phyloP scores from a whole-genome alignment of 305 asterid genomes.

The Fraxinus sp. region DNA sequence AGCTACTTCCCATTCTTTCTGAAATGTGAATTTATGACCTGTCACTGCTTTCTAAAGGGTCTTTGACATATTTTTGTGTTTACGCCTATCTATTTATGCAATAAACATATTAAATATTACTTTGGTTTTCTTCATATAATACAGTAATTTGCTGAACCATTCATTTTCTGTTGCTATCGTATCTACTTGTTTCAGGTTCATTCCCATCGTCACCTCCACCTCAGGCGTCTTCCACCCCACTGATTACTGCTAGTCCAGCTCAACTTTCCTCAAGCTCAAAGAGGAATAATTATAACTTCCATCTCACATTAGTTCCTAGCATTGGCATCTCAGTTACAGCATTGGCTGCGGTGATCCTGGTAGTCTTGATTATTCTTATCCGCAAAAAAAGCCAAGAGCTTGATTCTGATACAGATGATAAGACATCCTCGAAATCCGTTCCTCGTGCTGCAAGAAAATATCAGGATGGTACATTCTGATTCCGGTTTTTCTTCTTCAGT shows the following conservation, averaged over 20 bases:
- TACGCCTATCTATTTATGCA: neutral
- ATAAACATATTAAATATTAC: neutral
- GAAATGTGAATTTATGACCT: neutral
- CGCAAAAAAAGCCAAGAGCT: slow-evolving; percentile 66
- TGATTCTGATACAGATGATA: slow-evolving; percentile 42
- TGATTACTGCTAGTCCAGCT: slow-evolving; percentile 57
- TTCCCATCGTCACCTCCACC: slow-evolving; percentile 54
- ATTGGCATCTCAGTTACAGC: slow-evolving; percentile 69
- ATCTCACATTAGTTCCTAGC: slow-evolving; percentile 56
- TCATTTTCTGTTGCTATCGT: slow-evolving; percentile 12
- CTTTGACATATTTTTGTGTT: neutral
- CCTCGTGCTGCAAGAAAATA: slow-evolving; percentile 51
- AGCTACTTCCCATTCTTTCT: neutral
- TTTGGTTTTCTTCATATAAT: neutral
- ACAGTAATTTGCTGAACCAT: neutral
- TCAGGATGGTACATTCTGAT: slow-evolving; percentile 60
- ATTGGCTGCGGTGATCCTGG: slow-evolving; percentile 51
- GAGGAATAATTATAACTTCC: slow-evolving; percentile 49
- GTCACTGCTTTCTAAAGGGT: neutral
- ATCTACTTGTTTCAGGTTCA: slow-evolving; percentile 38
- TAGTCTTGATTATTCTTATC: slow-evolving; percentile 57
- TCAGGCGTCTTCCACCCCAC: slow-evolving; percentile 52
- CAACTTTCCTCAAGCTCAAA: slow-evolving; percentile 51
- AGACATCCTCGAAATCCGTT: slow-evolving; percentile 41
- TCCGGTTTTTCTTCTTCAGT: slow-evolving; percentile 18